Percentiles rank a stretch among this genome's conserved stretches.
phyloP scores from a whole-genome alignment of 2,329 filamentous ascomycete genomes.

The Scortechinia acanthostroma region DNA sequence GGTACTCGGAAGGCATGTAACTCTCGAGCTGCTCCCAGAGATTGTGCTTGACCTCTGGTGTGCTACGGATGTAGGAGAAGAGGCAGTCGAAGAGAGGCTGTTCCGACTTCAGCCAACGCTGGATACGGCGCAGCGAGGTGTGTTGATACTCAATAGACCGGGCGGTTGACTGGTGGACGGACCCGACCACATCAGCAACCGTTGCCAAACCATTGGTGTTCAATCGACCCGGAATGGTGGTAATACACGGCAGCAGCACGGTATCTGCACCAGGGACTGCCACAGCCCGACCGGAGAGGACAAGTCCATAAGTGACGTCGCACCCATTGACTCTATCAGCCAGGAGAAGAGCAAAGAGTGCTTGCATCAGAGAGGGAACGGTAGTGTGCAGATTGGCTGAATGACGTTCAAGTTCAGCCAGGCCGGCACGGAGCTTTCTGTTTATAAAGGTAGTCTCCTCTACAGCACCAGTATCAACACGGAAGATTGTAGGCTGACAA shows the following conservation, averaged over 20 bases:
- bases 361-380: slow-evolving; percentile 18
- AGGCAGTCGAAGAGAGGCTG: slow-evolving; percentile 20
- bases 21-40: slow-evolving; percentile 19
- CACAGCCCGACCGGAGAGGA: slow-evolving; percentile 20
- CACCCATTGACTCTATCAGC: slow-evolving; percentile 14
- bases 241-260: slow-evolving; percentile 22
- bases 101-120: slow-evolving; percentile 20
- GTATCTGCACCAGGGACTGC: slow-evolving; percentile 17
- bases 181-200: slow-evolving; percentile 11
- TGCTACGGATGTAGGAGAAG: slow-evolving; percentile 18
- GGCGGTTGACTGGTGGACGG: slow-evolving; percentile 12
- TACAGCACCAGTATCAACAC: background rate
- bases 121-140: slow-evolving; percentile 21
- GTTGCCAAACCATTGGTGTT: slow-evolving; percentile 10
- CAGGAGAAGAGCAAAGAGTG: slow-evolving; percentile 19
- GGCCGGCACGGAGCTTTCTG: slow-evolving; percentile 8
- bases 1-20: slow-evolving; percentile 22
- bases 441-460: slow-evolving; percentile 4
- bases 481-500: slow-evolving; percentile 10
- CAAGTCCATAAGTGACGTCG: slow-evolving; percentile 20
- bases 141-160: slow-evolving; percentile 21
- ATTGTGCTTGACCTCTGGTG: slow-evolving; percentile 6
- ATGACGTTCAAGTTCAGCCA: slow-evolving; percentile 14
- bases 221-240: slow-evolving; percentile 23
- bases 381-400: slow-evolving; percentile 17